Evolutionary conservation across 2,329 filamentous ascomycete species (phyloP), one percentile per base, ranked within the genome.

Genomic region (Ophiosphaerella korrae): DNA sequence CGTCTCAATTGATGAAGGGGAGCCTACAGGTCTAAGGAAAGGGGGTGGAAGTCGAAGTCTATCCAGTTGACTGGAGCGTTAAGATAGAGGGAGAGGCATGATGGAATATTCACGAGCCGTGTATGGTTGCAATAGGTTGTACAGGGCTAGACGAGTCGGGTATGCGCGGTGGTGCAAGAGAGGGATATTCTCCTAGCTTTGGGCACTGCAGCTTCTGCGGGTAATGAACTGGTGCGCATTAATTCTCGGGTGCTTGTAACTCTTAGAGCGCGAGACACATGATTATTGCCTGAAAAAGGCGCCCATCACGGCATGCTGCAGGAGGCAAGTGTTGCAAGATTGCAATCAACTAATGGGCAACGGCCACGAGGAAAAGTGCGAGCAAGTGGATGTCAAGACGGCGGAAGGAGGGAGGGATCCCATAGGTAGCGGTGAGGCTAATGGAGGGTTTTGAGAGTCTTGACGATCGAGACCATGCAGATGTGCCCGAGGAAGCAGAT

Each of bases 11-110:
- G 80, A 84, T 53, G 67, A 55, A 11, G 57, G 58, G 4, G 85
- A 89, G 66, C 80, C 80, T 3, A 70, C 79, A 45, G 77, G 78
- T 1, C 64, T 89, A 53, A 71, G 71, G 47, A 77, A 74, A 55
- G 86, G 85, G 85, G 1, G 72, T 80, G 29, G 52, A 67, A 34
- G 82, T 89, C 3, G 75, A 78, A 32, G 18, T 66, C 14, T 64
- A 58, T 45, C 52, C 57, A 21, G 52, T 52, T 23, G 63, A 63
- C 49, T 65, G 59, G 55, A 44, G 31, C 57, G 62, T 45, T 48
- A 44, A 42, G 63, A 67, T 45, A 42, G 52, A 36, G 66, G 64
- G n/a, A 51, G 57, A 26, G 51, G 23, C 24, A 45, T 29, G 21
- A 26, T 49, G 36, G 36, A 49, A 35, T 42, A 43, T 14, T 5